Conservation (phyloP, 306 rosid genomes). For the Lagenaria siceraria region DNA sequence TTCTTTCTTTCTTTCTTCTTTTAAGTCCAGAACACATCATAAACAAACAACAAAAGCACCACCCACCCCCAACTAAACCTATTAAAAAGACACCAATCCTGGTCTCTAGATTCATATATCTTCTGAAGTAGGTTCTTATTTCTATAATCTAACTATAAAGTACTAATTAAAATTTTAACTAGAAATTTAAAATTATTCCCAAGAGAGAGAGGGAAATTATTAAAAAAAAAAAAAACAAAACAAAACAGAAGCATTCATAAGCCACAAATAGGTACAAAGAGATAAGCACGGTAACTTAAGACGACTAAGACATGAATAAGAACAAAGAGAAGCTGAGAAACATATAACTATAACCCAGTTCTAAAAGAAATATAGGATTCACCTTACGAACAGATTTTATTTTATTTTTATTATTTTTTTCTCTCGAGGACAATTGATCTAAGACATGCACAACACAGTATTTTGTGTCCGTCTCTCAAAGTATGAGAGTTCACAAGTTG, state of each 20-base stretch:
- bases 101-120: neutral
- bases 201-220: too few species aligned
- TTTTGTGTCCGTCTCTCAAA: neutral
- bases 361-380: neutral
- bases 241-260: too few species aligned
- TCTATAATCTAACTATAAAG: neutral
- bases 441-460: neutral
- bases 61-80: too few species aligned
- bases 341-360: neutral
- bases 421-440: neutral
- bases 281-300: neutral
- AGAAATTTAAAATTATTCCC: neutral
- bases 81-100: too few species aligned
- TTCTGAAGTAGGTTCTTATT: neutral
- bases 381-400: neutral
- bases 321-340: neutral
- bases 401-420: neutral
- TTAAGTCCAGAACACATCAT: too few species aligned
- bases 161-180: neutral
- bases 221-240: too few species aligned
- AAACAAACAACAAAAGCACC: too few species aligned
- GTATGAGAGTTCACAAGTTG: conserved; percentile 32
- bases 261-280: neutral
- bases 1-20: too few species aligned
- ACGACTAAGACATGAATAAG: neutral